Conservation (phyloP, 768 basidiomycete genomes). For the Mycena olivaceomarginata region DNA sequence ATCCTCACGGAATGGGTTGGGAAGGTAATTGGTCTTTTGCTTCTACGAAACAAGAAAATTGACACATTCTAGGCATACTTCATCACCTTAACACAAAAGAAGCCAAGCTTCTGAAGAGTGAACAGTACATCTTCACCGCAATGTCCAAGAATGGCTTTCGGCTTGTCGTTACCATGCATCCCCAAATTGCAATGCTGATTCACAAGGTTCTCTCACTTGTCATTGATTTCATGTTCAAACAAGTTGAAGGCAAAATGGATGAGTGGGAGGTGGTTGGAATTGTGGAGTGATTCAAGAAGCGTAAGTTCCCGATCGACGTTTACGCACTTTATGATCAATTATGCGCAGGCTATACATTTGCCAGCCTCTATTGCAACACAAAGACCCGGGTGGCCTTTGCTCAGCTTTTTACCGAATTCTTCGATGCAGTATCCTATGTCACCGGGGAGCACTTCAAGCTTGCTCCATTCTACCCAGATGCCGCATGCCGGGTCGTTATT, state of each 20-base stretch:
- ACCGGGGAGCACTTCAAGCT: neutral
- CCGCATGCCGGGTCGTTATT: slow-evolving; percentile 24
- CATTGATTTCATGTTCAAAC: slow-evolving; percentile 48
- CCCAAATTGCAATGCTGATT: slow-evolving; percentile 11
- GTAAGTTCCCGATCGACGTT: slow-evolving; percentile 26
- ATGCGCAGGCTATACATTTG: slow-evolving; percentile 43
- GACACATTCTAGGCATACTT: neutral
- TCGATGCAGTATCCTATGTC: neutral
- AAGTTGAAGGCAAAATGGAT: slow-evolving; percentile 40
- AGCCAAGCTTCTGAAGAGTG: neutral
- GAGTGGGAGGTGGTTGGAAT: slow-evolving; percentile 45
- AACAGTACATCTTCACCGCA: slow-evolving; percentile 14
- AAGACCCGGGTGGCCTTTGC: slow-evolving; percentile 14
- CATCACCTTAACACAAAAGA: neutral
- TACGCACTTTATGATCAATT: neutral
- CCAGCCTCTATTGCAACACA: slow-evolving; percentile 43
- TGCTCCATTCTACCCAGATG: too few species aligned
- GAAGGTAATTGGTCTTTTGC: slow-evolving; percentile 13
- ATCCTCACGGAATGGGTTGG: slow-evolving; percentile 27
- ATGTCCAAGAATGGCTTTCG: slow-evolving; percentile 1
- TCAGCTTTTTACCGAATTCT: neutral
- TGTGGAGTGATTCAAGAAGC: slow-evolving; percentile 27
- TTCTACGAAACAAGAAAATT: neutral
- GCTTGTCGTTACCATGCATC: slow-evolving; percentile 22
- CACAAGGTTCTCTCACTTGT: slow-evolving; percentile 32